A percentile compares a stretch with the other conserved stretches of the same genome.
phyloP scores from a whole-genome alignment of 2,329 filamentous ascomycete genomes.

The Rhynchosporium agropyri region DNA sequence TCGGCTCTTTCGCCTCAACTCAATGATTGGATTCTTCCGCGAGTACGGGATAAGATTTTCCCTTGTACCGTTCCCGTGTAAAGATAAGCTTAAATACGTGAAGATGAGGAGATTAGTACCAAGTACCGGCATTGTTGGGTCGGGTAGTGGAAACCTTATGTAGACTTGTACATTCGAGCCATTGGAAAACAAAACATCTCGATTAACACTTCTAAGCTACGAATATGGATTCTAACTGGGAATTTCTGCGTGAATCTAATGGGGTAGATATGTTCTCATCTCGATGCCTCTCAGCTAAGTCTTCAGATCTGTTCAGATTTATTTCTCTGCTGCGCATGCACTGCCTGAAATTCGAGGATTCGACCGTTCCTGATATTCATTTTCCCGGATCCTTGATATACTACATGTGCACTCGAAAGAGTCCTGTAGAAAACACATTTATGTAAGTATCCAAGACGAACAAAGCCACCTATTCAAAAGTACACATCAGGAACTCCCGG shows the following conservation, averaged over 20 bases:
- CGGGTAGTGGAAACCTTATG: conserved; percentile 3
- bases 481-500: not conserved
- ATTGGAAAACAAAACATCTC: not conserved
- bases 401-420: no score
- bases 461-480: not conserved
- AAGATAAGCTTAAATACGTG: conserved; percentile 6
- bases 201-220: not conserved
- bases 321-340: no score
- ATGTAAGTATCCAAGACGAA: not conserved
- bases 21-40: not conserved
- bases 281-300: no score
- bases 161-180: conserved; percentile 2
- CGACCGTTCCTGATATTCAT: no score
- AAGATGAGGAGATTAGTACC: not conserved
- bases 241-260: not conserved
- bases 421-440: no score
- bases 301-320: no score
- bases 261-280: no score
- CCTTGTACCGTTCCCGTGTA: not conserved
- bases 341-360: no score
- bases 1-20: conserved; percentile 1
- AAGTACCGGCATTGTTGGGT: conserved; percentile 6
- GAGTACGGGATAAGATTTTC: not conserved
- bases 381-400: no score
- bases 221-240: not conserved